Conservation (phyloP, 495 filamentous ascomycete genomes). For the Sporormia fimetaria region DNA sequence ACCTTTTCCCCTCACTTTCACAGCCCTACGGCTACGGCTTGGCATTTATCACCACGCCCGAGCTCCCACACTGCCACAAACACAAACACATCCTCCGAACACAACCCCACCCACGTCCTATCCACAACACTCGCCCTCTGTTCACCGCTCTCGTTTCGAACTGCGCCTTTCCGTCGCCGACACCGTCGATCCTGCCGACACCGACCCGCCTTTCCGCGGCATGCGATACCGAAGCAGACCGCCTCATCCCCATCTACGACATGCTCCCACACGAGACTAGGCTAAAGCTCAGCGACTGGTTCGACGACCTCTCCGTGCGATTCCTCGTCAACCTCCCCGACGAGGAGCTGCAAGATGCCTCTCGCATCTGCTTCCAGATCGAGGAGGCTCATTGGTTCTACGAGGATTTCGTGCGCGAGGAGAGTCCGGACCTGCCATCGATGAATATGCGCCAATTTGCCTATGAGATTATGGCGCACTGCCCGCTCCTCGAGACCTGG, state of each 20-base stretch:
- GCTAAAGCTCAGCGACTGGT: slow-evolving; percentile 83
- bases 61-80: no score
- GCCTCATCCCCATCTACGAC: slow-evolving; percentile 6
- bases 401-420: slow-evolving; percentile 93
- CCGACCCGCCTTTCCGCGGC: no score
- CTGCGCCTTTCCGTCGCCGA: no score
- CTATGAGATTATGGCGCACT: slow-evolving; percentile 81
- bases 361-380: slow-evolving; percentile 94
- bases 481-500: slow-evolving; percentile 72
- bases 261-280: slow-evolving; percentile 45
- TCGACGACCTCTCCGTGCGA: slow-evolving; percentile 89
- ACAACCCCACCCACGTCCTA: not conserved
- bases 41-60: no score
- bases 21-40: no score
- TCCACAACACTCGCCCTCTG: not conserved
- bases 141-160: not conserved
- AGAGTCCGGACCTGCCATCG: slow-evolving; percentile 73
- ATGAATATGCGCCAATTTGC: slow-evolving; percentile 74
- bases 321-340: slow-evolving; percentile 93
- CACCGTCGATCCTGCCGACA: no score
- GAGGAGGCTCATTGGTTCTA: slow-evolving; percentile 99
- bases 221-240: no score
- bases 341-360: slow-evolving; percentile 78
- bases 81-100: no score
- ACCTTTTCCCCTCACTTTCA: no score